Evolutionary conservation across 148 eudicot species (phyloP), one percentile per base, ranked within the genome.

Genomic region (Chenopodium berlandieri): DNA sequence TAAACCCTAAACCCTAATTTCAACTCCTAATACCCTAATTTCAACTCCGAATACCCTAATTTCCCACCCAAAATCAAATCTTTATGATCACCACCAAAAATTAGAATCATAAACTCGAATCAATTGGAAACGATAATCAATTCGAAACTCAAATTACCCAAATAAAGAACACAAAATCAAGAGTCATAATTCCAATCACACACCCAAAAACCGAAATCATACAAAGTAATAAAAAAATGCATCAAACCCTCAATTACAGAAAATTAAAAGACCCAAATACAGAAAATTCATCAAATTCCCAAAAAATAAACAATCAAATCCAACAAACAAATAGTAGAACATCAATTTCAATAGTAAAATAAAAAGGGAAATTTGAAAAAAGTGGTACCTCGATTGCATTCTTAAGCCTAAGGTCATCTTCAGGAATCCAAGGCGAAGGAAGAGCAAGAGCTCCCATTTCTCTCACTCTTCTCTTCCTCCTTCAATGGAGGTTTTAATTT

Each of bases 321-420:
- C 27, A 23, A 79, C 2, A 4, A 67, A 8, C 34, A n/a, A 3
- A 69, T 44, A 7, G 17, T 9, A 4, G 44, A 40, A 62, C 7
- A 17, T 3, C 6, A 40, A 27, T 40, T 4, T 13, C 1, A 7
- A 20, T 0, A 40, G 73, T 73, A n/a, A 4, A 67, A 50, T 17
- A 78, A n/a, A 4, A 67, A 50, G 30, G 17, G 7, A 44, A 56
- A 73, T 56, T 56, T 3, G 62, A 10, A 72, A 56, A 56, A 60
- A 56, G 54, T 48, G 65, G 58, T 63, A 93, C 97, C 97, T 91
- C 94, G 8, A 93, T 83, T 7, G 97, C 85, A 63, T 92, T 86
- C 75, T 88, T 89, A 71, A 93, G 88, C 84, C 88, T 73, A 68
- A 91, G 86, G 82, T 93, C 95, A 66, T 93, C 97, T 86, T 90